Base-by-base conservation (phyloP, 1,284 basidiomycete genomes). In the Anthracocystis walkeri region DNA sequence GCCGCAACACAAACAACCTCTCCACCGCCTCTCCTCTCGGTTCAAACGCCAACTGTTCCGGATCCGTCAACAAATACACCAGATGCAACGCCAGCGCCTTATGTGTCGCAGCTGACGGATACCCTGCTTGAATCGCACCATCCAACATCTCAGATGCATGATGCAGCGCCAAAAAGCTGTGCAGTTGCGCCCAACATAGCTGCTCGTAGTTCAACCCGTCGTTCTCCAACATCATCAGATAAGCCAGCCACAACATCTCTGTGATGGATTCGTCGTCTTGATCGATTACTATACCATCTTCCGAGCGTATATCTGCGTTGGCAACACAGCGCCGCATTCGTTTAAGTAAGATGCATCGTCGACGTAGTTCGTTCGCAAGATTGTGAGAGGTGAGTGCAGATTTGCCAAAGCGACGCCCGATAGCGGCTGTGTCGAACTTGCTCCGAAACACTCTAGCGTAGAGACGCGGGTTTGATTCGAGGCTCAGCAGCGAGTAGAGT, bases 1-100 rank as follows among this genome's bases (percentile, higher is more conserved):
- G 87, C 44, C 88, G 85, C 7, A 89, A 81, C 23, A 88, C 85
- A 63, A 88, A 88, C 62, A 88, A 86, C 73, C 87, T 86, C 67
- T 88, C 86, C 58, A 88, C 87, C n/a, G 87, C 83, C 55, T 87
- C 87, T 14, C 83, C 81, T 2, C 79, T 64, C 0, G 80, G 85
- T 33, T 87, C 86, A 23, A 84, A 82, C 6, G 66, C 75, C 14
- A 82, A 62, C 50, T 69, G 65, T 42, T 72, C 81, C 52, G 84
- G 79, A 54, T 84, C 85, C 16, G 79, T 81, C 11, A 87, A 63
- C 21, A 88, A 65, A 85, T 87, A 87, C 8, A 81, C 76, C 29
- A 88, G 82, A 85, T 87, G 88, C 74, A 87, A 82, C 23, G 85
- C 84, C n/a, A 88, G 77, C 10, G 87, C 80, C 57, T 86, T 82